A percentile compares a stretch with the other conserved stretches of the same genome.
These are phyloP conservation scores for Podospora pseudoanserina DNA, from an alignment of 495 filamentous ascomycete species.

Conservation along the genomic window DNA sequence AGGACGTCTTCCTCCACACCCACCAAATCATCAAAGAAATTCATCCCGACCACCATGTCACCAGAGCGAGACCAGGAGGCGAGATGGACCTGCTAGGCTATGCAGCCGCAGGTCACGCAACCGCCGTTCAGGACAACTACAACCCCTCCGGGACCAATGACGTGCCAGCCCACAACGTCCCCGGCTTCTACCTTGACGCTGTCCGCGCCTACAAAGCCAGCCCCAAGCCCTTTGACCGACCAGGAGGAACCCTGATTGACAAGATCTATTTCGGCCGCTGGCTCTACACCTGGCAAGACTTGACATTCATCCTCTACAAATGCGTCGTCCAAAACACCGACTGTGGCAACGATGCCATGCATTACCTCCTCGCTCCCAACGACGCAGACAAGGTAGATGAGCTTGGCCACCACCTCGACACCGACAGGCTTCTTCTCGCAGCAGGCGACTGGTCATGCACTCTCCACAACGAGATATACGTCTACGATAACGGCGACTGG, in stretches of 20 bases:
- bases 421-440: constrained; percentile 48
- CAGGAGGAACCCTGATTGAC: neutral
- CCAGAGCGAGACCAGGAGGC: constrained; percentile 10
- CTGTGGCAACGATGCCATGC: constrained; percentile 21
- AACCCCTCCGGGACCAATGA: constrained; percentile 15
- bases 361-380: constrained; percentile 43
- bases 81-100: constrained; percentile 27
- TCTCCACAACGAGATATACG: constrained; percentile 54
- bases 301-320: constrained; percentile 46
- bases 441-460: constrained; percentile 40
- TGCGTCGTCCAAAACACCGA: constrained; percentile 35
- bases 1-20: neutral
- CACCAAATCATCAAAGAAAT: constrained; percentile 15
- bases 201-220: neutral
- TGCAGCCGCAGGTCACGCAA: constrained; percentile 30
- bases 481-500: constrained; percentile 56
- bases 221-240: constrained; percentile 6
- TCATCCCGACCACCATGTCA: constrained; percentile 29
- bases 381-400: neutral
- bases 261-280: constrained; percentile 42
- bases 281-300: constrained; percentile 40
- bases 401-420: constrained; percentile 20
- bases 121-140: constrained; percentile 11
- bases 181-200: neutral
- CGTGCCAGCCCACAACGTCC: constrained; percentile 19